phyloP scores from a whole-genome alignment of 768 basidiomycete species.

The Leucosporidium scottii region DNA sequence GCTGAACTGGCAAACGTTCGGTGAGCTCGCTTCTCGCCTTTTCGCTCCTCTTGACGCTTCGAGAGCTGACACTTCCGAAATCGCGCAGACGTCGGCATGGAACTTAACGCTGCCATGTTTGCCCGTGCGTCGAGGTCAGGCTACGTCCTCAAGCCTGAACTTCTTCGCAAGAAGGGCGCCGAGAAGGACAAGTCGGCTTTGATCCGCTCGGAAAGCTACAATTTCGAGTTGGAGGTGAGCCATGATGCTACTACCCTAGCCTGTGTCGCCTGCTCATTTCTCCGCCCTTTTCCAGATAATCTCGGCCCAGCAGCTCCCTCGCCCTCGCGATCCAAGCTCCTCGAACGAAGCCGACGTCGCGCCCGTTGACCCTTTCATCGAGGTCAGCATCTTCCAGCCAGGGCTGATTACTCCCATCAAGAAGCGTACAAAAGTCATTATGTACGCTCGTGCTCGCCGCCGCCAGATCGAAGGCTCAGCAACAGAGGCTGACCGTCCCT shows the following conservation, averaged over 20 bases:
- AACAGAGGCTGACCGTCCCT: not conserved
- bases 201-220: conserved; percentile 53
- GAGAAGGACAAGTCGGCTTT: conserved; percentile 48
- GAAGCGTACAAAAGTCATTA: conserved; percentile 23
- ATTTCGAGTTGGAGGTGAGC: conserved; percentile 58
- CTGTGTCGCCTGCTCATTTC: not conserved
- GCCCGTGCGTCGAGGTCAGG: conserved; percentile 79
- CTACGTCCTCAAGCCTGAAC: conserved; percentile 80
- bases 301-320: conserved; percentile 82
- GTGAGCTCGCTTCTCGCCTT: conserved; percentile 47
- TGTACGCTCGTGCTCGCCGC: conserved; percentile 2
- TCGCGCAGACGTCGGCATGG: conserved; percentile 68
- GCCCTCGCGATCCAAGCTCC: conserved; percentile 45
- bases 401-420: conserved; percentile 13
- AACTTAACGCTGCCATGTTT: conserved; percentile 95
- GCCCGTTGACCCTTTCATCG: conserved; percentile 59
- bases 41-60: not conserved
- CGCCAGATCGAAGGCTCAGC: not conserved
- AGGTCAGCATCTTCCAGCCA: conserved; percentile 59
- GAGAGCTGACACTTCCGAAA: not conserved
- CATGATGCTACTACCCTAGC: not conserved
- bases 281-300: conserved; percentile 50
- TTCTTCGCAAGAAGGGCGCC: conserved; percentile 51
- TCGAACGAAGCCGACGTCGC: conserved; percentile 43
- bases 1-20: conserved; percentile 95